phyloP scores from a whole-genome alignment of 306 rosid species.

The Glycine latifolia region DNA sequence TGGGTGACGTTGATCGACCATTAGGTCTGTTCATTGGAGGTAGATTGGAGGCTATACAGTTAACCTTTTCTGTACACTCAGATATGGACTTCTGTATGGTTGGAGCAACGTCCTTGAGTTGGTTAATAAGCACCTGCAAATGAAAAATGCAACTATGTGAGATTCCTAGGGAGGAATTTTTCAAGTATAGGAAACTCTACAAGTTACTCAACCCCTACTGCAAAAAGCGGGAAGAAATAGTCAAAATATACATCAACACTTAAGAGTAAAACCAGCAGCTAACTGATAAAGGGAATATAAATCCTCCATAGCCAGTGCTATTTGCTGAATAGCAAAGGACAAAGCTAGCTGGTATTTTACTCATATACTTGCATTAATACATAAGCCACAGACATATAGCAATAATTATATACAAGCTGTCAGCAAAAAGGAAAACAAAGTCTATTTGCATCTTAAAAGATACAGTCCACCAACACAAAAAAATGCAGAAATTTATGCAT shows the following conservation, averaged over 20 bases:
- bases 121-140: slow-evolving; percentile 90
- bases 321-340: slow-evolving; percentile 9
- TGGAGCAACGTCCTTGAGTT: slow-evolving; percentile 98
- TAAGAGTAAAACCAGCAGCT: neutral
- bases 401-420: neutral
- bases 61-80: slow-evolving; percentile 93
- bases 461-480: slow-evolving; percentile 24
- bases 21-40: slow-evolving; percentile 75
- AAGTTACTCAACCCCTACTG: slow-evolving; percentile 35
- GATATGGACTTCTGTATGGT: slow-evolving; percentile 90
- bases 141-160: slow-evolving; percentile 38
- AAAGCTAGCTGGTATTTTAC: slow-evolving; percentile 19
- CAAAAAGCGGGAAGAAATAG: neutral
- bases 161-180: slow-evolving; percentile 30
- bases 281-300: slow-evolving; percentile 30
- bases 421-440: slow-evolving; percentile 16
- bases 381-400: neutral
- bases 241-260: slow-evolving; percentile 20
- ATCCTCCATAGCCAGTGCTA: slow-evolving; percentile 10
- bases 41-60: slow-evolving; percentile 72
- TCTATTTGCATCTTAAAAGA: slow-evolving; percentile 36
- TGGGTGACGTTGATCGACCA: slow-evolving; percentile 71
- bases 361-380: neutral
- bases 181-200: slow-evolving; percentile 16
- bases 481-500: neutral